phyloP scores from a whole-genome alignment of 306 rosid genomes.

The Vigna radiata region DNA sequence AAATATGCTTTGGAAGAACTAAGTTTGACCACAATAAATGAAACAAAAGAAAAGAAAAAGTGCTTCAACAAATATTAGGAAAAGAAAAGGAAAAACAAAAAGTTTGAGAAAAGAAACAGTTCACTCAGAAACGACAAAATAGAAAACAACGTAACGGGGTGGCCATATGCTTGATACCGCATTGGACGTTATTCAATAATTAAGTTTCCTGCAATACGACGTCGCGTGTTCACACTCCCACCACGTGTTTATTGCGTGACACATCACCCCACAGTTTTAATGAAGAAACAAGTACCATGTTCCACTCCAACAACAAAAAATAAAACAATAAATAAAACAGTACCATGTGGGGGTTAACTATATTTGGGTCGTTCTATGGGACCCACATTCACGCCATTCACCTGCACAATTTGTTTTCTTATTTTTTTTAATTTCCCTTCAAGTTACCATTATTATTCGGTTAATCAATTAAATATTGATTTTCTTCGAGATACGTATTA shows the following conservation, averaged over 20 bases:
- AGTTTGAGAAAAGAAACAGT: not conserved
- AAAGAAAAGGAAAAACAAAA: not conserved
- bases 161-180: not conserved
- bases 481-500: not conserved
- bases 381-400: slow-evolving; percentile 1
- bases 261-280: not conserved
- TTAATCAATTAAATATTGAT: not conserved
- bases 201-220: not conserved
- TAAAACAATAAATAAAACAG: not conserved
- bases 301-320: not conserved
- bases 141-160: not conserved
- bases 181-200: slow-evolving; percentile 26
- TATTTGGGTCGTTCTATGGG: not conserved
- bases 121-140: not conserved
- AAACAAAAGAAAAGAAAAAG: not conserved
- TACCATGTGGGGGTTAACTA: not conserved
- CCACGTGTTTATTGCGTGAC: slow-evolving; percentile 37
- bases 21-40: not conserved
- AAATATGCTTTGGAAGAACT: not conserved
- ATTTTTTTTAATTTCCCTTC: not conserved
- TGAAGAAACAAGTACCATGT: not conserved
- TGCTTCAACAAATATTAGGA: not conserved
- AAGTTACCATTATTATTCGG: not conserved
- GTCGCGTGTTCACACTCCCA: slow-evolving; percentile 9
- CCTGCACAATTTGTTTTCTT: not conserved